phyloP scores from a whole-genome alignment of 345 rosid genomes.

The Anastatica hierochuntica region DNA sequence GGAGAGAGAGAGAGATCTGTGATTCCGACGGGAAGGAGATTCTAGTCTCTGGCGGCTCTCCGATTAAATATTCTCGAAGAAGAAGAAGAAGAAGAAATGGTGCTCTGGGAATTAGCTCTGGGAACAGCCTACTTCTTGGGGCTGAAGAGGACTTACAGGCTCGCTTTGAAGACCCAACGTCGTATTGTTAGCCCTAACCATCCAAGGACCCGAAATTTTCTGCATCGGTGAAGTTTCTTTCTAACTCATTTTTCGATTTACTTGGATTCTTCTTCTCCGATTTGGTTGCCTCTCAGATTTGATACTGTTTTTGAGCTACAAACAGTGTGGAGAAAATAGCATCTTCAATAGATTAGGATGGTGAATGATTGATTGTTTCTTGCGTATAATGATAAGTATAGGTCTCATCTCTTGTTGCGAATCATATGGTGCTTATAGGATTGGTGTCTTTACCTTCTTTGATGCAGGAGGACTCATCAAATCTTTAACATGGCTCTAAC shows the following conservation, averaged over 20 bases:
- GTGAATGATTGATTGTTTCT: too few relatives aligned
- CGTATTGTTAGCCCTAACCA: constrained; percentile 45
- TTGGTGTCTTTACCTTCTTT: background rate
- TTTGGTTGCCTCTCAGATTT: too few relatives aligned
- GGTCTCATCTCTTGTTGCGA: too few relatives aligned
- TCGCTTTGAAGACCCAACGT: constrained; percentile 65
- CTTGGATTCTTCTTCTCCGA: too few relatives aligned
- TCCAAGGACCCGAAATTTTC: constrained; percentile 51
- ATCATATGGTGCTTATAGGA: too few relatives aligned
- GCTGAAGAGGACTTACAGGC: constrained; percentile 61
- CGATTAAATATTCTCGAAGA: too few relatives aligned
- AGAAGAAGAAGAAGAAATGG: constrained; percentile 32
- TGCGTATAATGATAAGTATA: too few relatives aligned
- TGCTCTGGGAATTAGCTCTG: constrained; percentile 85
- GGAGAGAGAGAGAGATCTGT: too few relatives aligned
- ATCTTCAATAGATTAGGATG: too few relatives aligned
- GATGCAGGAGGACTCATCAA: constrained; percentile 50
- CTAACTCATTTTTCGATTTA: background rate
- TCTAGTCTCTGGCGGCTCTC: too few relatives aligned
- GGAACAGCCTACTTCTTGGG: constrained; percentile 87
- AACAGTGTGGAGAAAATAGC: too few relatives aligned
- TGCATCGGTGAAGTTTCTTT: constrained; percentile 38
- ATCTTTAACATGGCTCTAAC: constrained; percentile 53
- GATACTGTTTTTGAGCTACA: background rate
- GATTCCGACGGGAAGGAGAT: too few relatives aligned